Evolutionary conservation across 116 monocot genomes (phyloP).

Genomic region (Iris pallida): DNA sequence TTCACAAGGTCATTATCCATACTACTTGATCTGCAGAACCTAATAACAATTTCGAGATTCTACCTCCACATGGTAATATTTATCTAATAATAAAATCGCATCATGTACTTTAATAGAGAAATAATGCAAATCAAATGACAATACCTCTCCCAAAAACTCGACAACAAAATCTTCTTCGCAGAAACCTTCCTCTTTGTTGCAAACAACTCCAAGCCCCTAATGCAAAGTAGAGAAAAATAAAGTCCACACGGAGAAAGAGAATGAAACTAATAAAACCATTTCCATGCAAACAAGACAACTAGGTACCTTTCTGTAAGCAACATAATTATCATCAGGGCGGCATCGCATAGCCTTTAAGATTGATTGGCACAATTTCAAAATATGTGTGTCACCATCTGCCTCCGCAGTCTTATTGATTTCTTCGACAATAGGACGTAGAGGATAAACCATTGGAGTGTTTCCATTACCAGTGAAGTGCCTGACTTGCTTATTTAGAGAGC

Average conservation of each 20-base stretch:
- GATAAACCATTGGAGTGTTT: conserved; percentile 89
- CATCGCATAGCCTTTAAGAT: conserved; percentile 74
- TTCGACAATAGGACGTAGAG: conserved; percentile 67
- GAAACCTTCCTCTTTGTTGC: conserved; percentile 92
- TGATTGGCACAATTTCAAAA: conserved; percentile 54
- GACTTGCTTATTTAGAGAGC: conserved; percentile 76
- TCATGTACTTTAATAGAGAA: no score
- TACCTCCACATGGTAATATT: no score
- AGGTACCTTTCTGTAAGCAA: conserved; percentile 91
- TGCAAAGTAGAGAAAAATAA: conserved; percentile 17
- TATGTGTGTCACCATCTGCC: conserved; percentile 43
- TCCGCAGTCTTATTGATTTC: conserved; percentile 77
- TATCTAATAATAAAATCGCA: no score
- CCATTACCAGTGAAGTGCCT: conserved; percentile 84
- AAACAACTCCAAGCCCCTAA: conserved; percentile 97
- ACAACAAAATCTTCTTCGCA: conserved; percentile 89
- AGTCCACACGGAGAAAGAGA: background rate
- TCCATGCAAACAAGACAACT: background rate
- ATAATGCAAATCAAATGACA: background rate
- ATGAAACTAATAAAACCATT: background rate
- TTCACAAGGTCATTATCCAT: no score
- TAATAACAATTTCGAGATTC: background rate
- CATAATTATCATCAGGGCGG: conserved; percentile 91
- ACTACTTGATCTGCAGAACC: no score
- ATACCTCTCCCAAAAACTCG: conserved; percentile 97